Conservation (phyloP, 208 protist species). For the Herpetomonas samuelpessoai region DNA sequence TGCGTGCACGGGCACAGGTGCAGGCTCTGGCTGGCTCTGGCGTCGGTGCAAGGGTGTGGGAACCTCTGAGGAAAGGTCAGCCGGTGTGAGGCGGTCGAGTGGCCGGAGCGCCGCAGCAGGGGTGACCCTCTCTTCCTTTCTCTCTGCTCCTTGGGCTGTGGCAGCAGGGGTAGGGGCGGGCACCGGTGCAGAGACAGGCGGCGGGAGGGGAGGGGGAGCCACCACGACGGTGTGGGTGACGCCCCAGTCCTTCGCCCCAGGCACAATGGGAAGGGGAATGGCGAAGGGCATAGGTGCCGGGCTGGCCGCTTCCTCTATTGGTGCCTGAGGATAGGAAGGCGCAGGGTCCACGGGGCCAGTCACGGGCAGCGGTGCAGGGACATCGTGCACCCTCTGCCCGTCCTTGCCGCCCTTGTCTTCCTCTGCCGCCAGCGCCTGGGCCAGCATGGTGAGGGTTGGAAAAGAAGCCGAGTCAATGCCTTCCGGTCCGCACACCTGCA, state of each 20-base stretch:
- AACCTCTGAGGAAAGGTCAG: neutral
- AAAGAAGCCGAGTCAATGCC: neutral
- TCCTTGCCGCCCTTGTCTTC: no score
- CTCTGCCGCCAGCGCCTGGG: no score
- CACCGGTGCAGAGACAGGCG: neutral
- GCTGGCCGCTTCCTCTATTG: neutral
- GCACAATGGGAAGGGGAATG: conserved; percentile 31
- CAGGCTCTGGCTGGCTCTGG: neutral
- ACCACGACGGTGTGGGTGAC: conserved; percentile 13
- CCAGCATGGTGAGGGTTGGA: neutral
- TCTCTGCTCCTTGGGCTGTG: neutral
- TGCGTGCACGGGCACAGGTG: no score
- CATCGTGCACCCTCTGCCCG: no score
- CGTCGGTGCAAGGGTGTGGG: neutral
- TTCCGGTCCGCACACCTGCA: neutral
- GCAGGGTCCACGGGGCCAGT: no score
- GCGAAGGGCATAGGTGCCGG: neutral
- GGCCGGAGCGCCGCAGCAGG: neutral
- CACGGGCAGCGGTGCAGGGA: no score
- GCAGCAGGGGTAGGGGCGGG: neutral
- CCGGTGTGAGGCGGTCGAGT: neutral
- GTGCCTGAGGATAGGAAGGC: no score
- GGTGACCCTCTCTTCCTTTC: no score
- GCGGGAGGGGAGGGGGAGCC: neutral
- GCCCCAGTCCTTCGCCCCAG: conserved; percentile 23